Evolutionary conservation across 1,284 basidiomycete species (phyloP).

Genomic region (Microbotryum saponariae): DNA sequence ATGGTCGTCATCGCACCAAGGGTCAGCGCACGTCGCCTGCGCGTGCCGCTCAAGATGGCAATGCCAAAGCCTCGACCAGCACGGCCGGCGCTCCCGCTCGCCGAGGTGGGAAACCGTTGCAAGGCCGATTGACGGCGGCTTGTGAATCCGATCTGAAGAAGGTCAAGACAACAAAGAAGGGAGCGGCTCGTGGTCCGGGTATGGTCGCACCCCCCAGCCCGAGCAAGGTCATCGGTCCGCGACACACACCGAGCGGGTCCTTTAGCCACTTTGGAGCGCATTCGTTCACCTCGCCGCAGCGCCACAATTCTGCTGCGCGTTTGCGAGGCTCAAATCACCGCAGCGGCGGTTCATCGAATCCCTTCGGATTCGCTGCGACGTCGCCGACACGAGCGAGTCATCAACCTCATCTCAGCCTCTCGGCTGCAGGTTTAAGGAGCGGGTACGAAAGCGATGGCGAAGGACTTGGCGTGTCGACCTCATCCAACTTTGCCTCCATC

Average conservation of each 20-base stretch:
- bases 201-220: constrained; percentile 28
- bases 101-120: constrained; percentile 10
- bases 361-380: constrained; percentile 16
- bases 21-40: background rate
- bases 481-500: constrained; percentile 6
- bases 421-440: constrained; percentile 3
- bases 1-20: constrained; percentile 29
- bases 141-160: constrained; percentile 32
- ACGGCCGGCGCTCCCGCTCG: background rate
- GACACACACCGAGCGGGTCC: constrained; percentile 13
- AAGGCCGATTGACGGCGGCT: constrained; percentile 28
- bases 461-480: background rate
- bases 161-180: constrained; percentile 10
- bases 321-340: constrained; percentile 18
- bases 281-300: background rate
- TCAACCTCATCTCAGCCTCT: background rate
- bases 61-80: background rate
- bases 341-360: background rate
- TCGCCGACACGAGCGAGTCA: constrained; percentile 19
- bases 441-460: constrained; percentile 25
- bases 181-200: constrained; percentile 1
- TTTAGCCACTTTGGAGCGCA: background rate
- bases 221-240: constrained; percentile 27
- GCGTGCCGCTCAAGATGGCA: background rate
- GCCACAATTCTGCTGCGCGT: constrained; percentile 23